These are phyloP conservation scores for Juncus effusus DNA, from an alignment of 176 grass and related monocot genomes.

Conservation along the genomic window DNA sequence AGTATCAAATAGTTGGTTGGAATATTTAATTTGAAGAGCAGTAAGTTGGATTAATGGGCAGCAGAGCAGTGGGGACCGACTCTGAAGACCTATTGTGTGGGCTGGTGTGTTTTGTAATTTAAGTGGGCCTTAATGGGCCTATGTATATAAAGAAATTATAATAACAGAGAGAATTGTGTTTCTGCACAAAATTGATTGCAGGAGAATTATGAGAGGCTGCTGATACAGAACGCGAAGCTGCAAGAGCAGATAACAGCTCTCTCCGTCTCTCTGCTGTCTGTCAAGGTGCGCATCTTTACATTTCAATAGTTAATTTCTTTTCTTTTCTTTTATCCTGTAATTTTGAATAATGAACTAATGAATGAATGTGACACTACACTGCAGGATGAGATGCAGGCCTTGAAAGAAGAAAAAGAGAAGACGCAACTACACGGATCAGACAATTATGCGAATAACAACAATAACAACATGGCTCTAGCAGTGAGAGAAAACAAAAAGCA, in stretches of 20 bases:
- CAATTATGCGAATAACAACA: background rate
- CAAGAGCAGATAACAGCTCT: slow-evolving; percentile 35
- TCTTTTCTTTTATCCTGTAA: background rate
- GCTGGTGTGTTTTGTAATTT: no score
- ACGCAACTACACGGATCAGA: slow-evolving; percentile 11
- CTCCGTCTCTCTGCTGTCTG: slow-evolving; percentile 31
- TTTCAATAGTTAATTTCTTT: background rate
- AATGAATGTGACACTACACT: background rate
- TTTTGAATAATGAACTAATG: background rate
- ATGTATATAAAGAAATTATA: no score
- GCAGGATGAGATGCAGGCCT: slow-evolving; percentile 47
- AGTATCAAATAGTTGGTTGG: no score
- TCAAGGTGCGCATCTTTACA: slow-evolving; percentile 38
- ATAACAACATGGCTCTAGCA: background rate
- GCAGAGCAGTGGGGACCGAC: no score
- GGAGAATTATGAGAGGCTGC: slow-evolving; percentile 41
- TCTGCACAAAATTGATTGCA: slow-evolving; percentile 3
- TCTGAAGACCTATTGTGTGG: no score
- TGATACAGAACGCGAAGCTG: slow-evolving; percentile 42
- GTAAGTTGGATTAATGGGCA: no score
- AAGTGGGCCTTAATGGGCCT: no score
- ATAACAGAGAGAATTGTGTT: no score
- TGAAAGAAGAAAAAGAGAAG: slow-evolving; percentile 33
- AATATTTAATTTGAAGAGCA: no score
- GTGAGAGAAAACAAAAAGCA: slow-evolving; percentile 21